Evolutionary conservation across 768 basidiomycete genomes (phyloP).

Genomic region (Leccinum fibrillosum): DNA sequence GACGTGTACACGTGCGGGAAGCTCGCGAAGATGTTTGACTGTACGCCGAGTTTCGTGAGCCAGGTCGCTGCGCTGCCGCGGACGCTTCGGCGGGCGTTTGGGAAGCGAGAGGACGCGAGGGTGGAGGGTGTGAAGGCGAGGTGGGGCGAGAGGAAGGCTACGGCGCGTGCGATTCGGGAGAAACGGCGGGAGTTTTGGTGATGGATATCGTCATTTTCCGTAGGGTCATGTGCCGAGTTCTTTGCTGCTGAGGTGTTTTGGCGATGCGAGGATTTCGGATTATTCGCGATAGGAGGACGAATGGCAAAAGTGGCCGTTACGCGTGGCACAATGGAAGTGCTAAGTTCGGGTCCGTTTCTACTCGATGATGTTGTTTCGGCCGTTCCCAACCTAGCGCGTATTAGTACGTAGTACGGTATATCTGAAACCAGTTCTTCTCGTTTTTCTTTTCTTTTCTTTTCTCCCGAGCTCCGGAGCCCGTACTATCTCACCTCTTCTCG

Average conservation of each 20-base stretch:
- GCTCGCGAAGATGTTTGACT: conserved; percentile 76
- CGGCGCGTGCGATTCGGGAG: conserved; percentile 58
- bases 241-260: background rate
- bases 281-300: too few relatives aligned
- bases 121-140: conserved; percentile 46
- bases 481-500: background rate
- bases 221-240: background rate
- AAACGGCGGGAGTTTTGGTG: conserved; percentile 76
- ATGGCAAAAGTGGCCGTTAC: too few relatives aligned
- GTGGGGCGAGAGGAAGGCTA: conserved; percentile 71
- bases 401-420: too few relatives aligned
- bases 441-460: background rate
- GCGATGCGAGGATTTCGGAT: too few relatives aligned
- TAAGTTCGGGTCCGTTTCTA: too few relatives aligned
- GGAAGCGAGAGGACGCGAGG: conserved; percentile 41
- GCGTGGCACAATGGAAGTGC: too few relatives aligned
- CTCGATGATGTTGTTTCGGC: background rate
- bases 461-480: background rate
- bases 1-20: conserved; percentile 54
- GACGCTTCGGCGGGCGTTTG: conserved; percentile 41
- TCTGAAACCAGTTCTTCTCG: background rate
- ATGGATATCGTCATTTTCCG: background rate
- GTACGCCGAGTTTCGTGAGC: conserved; percentile 65
- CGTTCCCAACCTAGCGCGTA: background rate
- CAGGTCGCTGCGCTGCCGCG: conserved; percentile 61